Base-by-base conservation (phyloP, 495 filamentous ascomycete species). In the Aspergillus funiculosus region DNA sequence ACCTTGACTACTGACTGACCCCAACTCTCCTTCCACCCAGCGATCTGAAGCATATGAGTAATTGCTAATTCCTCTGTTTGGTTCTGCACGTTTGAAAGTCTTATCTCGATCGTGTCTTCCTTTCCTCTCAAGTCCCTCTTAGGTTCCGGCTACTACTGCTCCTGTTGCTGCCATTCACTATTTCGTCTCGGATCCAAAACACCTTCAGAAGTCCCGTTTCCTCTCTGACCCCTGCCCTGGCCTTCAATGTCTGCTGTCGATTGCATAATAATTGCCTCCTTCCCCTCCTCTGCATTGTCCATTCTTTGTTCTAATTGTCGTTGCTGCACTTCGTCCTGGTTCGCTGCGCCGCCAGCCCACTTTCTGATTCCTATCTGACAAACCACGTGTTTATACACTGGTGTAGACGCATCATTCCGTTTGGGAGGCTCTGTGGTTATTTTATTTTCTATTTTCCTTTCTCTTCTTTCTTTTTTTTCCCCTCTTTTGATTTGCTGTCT, bases 341-440 rank as follows among this genome's bases (percentile, higher is more conserved):
- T 62, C 40, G 43, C 46, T 52, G 48, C 39, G 35, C 47, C 46
- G 34, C 48, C 51, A 51, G 39, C 34, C 35, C 43, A 32, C 43
- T 51, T 52, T 40, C 41, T 38, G 40, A 43, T 53, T 48, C 25
- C 38, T 48, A 44, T 43, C 39, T 49, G 52, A 50, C 42, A 42
- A 45, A 48, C 52, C 49, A 56, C 58, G 50, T 57, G 50, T 48
- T 54, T 47, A 52, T 53, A 50, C 50, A 49, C 46, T 42, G 52
- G 46, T 59, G 48, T 57, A 61, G 49, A 50, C 52, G 53, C 54
- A 57, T 54, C 39, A 41, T 61, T 57, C 46, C 46, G 43, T 56
- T 54, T 66, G 61, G 63, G 63, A 63, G 63, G 63, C 59, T 61
- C 41, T 46, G 36, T 51, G 43, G 51, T 50, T 40, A 30, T 39